These are phyloP conservation scores for Teunomyces gatunensis DNA, from an alignment of 805 yeast genomes.

Conservation along the genomic window DNA sequence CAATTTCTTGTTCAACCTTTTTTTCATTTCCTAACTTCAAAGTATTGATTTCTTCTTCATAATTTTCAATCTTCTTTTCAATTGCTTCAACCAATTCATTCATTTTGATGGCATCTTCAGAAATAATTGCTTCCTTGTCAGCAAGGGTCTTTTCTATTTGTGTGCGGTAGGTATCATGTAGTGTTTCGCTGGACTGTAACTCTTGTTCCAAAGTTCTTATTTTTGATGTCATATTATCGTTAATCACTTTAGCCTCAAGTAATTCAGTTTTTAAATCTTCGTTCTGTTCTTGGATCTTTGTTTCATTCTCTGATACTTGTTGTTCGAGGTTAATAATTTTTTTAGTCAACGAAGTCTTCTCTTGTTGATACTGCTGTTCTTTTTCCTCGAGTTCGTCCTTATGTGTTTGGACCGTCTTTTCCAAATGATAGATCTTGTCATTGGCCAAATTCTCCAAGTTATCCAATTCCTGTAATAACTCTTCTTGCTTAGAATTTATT, in stretches of 20 bases:
- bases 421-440: slow-evolving; percentile 18
- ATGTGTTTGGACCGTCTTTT: slow-evolving; percentile 10
- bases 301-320: slow-evolving; percentile 12
- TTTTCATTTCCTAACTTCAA: slow-evolving; percentile 9
- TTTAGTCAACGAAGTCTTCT: slow-evolving; percentile 13
- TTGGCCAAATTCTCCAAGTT: slow-evolving; percentile 21
- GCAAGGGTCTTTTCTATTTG: slow-evolving; percentile 2
- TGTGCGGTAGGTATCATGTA: background rate
- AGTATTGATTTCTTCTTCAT: slow-evolving; percentile 11
- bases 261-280: slow-evolving; percentile 5
- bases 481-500: slow-evolving; percentile 18
- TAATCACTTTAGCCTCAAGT: slow-evolving; percentile 7
- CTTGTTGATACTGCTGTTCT: slow-evolving; percentile 11
- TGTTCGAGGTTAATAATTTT: slow-evolving; percentile 14
- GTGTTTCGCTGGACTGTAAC: slow-evolving; percentile 8
- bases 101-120: slow-evolving; percentile 29
- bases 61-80: slow-evolving; percentile 12
- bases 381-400: slow-evolving; percentile 10
- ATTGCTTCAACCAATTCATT: slow-evolving; percentile 24
- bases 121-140: slow-evolving; percentile 31
- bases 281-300: slow-evolving; percentile 7
- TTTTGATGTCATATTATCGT: slow-evolving; percentile 6
- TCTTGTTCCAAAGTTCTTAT: slow-evolving; percentile 31
- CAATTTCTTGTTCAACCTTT: slow-evolving; percentile 11
- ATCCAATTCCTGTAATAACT: slow-evolving; percentile 22